Percentiles rank a stretch among this genome's conserved stretches.
phyloP scores from a whole-genome alignment of 2,329 filamentous ascomycete genomes.

The Nakataea oryzae region DNA sequence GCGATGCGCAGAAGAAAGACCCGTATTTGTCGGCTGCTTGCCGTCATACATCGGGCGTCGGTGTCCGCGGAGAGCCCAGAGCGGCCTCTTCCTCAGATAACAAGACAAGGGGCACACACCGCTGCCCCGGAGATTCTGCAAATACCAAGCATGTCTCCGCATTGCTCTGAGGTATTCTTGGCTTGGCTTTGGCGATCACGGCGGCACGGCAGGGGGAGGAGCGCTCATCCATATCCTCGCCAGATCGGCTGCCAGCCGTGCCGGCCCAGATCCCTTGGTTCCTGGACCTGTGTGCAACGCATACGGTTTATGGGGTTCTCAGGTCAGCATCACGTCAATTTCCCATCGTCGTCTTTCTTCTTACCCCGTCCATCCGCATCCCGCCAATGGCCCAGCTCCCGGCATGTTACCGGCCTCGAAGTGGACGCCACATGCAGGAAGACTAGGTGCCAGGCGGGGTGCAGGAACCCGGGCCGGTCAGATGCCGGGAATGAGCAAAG shows the following conservation, averaged over 20 bases:
- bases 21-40: not conserved
- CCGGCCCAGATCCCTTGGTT: conserved; percentile 1
- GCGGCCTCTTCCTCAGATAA: not conserved
- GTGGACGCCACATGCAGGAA: no score
- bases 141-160: not conserved
- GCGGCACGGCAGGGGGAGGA: not conserved
- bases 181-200: not conserved
- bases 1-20: no score
- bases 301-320: not conserved
- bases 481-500: no score
- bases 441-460: no score
- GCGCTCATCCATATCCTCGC: conserved; percentile 7
- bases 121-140: not conserved
- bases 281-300: not conserved
- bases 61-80: not conserved
- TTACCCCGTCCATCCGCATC: not conserved
- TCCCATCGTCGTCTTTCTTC: not conserved
- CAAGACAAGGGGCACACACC: not conserved
- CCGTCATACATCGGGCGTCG: not conserved
- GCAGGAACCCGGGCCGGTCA: no score
- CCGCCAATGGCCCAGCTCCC: not conserved
- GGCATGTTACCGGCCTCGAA: no score
- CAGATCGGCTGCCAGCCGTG: conserved; percentile 8
- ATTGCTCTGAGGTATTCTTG: not conserved
- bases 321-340: not conserved